Base-by-base conservation (phyloP, 768 basidiomycete species). In the Panaeolus papilionaceus region DNA sequence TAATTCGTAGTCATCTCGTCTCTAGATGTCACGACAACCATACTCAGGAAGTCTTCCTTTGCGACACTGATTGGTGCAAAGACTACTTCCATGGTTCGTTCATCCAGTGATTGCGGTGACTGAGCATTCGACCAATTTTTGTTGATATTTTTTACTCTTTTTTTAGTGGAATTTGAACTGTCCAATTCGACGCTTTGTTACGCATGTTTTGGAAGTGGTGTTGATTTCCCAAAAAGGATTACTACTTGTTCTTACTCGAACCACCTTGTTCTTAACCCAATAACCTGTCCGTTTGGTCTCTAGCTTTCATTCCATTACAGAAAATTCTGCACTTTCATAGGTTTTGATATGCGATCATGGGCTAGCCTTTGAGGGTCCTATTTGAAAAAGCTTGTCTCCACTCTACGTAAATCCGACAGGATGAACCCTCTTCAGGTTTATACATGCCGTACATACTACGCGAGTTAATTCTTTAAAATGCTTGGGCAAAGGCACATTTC, bases 331-430 rank as follows among this genome's bases (percentile, higher is more conserved):
- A 51, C 20, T 51, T 58, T 23, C 26, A 58, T 33, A 37, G 14
- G 54, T n/a, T 45, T 49, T 26, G n/a, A 49, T 49, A 23, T 20
- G 28, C 14, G 3, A 16, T 58, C 11, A 58, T 33, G 20, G 26
- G 8, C 54, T 28, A 58, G 33, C 11, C 12, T 58, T 58, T 16
- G 33, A 58, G 54, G 54, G 54, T 12, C 28, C 54, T 12, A 58
- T 16, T 58, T 16, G n/a, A 58, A 58, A 49, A 49, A 49, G 16
- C 4, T 58, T 16, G 26, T 28, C 47, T 51, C 26, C 47, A 51
- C 12, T 58, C 54, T 37, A 58, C 54, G 54, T 58, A 58, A 58
- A 33, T 14, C 10, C 33, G 54, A 58, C 42, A 44, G 47, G 47
- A 51, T 51, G 28, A 58, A 58, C 54, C 54, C 54, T 58, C 28